Conservation (phyloP, 2,329 filamentous ascomycete genomes). For the Sporothrix phasma region DNA sequence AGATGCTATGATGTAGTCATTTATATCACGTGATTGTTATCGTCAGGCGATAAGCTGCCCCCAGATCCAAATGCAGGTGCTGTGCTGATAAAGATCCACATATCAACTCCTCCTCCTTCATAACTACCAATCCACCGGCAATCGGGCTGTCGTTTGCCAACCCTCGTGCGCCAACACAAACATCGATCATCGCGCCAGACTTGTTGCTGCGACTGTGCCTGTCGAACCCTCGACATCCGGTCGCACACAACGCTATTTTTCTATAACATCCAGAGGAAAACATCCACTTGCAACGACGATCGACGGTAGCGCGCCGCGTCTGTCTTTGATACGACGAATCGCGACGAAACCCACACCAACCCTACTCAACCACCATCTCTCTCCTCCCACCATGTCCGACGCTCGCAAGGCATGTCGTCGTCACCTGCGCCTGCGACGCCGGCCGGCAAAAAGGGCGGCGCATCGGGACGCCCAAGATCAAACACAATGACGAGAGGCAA, state of each 20-base stretch:
- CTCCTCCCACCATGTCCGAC: constrained; percentile 21
- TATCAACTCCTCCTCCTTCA: not conserved
- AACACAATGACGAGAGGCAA: constrained; percentile 48
- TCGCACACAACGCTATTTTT: not conserved
- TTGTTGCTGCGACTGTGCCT: not conserved
- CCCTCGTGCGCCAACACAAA: constrained; percentile 1
- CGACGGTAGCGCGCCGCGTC: too few relatives aligned
- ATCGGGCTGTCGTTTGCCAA: not conserved
- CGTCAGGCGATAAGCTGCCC: not conserved
- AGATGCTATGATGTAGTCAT: not conserved
- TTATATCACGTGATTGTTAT: not conserved
- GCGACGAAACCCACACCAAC: not conserved
- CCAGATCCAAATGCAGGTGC: not conserved
- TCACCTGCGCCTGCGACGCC: constrained; percentile 18
- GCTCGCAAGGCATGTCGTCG: constrained; percentile 24
- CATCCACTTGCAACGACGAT: not conserved
- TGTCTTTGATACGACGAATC: too few relatives aligned
- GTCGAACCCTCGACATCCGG: not conserved
- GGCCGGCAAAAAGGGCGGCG: constrained; percentile 11
- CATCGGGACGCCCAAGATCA: constrained; percentile 26
- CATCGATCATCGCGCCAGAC: not conserved
- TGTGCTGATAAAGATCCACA: not conserved
- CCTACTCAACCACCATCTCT: not conserved
- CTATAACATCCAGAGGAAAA: too few relatives aligned
- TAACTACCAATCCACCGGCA: not conserved